Base-by-base conservation (phyloP, 2,329 filamentous ascomycete species). In the Cordyceps fumosorosea region DNA sequence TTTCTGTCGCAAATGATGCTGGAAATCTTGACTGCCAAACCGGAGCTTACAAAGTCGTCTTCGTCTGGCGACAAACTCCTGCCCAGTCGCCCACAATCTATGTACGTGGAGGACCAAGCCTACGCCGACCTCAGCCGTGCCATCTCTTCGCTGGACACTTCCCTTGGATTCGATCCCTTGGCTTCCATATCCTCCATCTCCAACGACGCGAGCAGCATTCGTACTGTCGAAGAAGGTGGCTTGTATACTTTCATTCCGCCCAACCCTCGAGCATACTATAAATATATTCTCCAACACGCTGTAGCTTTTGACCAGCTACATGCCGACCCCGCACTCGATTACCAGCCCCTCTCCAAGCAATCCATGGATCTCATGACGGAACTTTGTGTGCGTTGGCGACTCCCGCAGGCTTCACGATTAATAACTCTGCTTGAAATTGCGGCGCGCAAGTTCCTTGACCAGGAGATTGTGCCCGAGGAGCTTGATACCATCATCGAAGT, bases 1-100 rank as follows among this genome's bases (percentile, higher is more conserved):
- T 91, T 96, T 68, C 78, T 99, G 48, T 95, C 92, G 6, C 90
- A 95, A 68, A 92, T 98, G 86, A 95, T 99, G 81, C 81, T 96
- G 68, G 90, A 93, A 44, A 91, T 99, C 65, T 80, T 98, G 47
- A 91, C 90, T 64, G 89, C 89, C 6, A 91, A 90, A 67, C 93
- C 93, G 4, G 89, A 93, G 66, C 80, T 98, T 58, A 89, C 91
- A 56, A 96, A 92, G 71, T 88, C 84, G 65, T 87, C 89, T 65
- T 87, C 89, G 1, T 78, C 79, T 34, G 77, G 80, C 24, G 84
- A 86, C 54, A 85, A 84, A 69, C 73, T 80, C 14, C 77, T 90
- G 56, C 85, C 69, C 20, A 75, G 80, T 83, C 74, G 74, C 44
- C 80, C 75, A 62, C 76, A 71, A 63, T 82, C 77, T 48, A 76